Evolutionary conservation across 352 stramenopile genomes (phyloP), one percentile per base, ranked within the genome.

Genomic region (Aphanomyces astaci): DNA sequence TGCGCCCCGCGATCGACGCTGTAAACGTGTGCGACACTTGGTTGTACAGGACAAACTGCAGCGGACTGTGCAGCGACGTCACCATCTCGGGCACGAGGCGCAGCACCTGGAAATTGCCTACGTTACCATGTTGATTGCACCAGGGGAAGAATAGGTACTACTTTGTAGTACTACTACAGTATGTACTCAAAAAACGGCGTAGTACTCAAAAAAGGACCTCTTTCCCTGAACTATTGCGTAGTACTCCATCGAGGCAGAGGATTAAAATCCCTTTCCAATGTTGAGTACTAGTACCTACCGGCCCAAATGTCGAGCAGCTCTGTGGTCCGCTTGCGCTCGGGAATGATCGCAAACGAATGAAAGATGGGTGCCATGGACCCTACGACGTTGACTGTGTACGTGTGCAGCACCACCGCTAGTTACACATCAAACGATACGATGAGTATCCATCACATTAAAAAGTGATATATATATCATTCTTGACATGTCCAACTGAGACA

Each of bases 1-100:
- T 81, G 9, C 72, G 66, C 45, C 80, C 81, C 39, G 81, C 82
- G 0, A 88, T 75, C 0, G 76, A 76, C 2, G 80, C 82, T 3
- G 88, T 76, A 30, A 89, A 88, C 11, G 74, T 78, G 40, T 87
- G 86, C n/a, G 81, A 68, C 4, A 88, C 73, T 5, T 73, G 53
- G 62, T 87, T 89, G 73, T 82, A 90, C 2, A 81, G 62, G 1
- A 90, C 77, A 39, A 76, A 73, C 1, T 73, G 72, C 3, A 77
- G 76, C 28, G 79, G 80, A 3, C 72, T 36, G 0, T 71, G 63
- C 13, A 81, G 73, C 4, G 80, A 76, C 0, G 69, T 70, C 40
- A 81, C 75, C 22, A 67, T 72, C 31, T 82, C 57, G 5, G 78
- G 76, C 36, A 77, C 77, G 43, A 90, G 84, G 31, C 79, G 79